Evolutionary conservation across 140 eudicot genomes (phyloP), one percentile per base, ranked within the genome.

Genomic region (Ambrosia hybrid): DNA sequence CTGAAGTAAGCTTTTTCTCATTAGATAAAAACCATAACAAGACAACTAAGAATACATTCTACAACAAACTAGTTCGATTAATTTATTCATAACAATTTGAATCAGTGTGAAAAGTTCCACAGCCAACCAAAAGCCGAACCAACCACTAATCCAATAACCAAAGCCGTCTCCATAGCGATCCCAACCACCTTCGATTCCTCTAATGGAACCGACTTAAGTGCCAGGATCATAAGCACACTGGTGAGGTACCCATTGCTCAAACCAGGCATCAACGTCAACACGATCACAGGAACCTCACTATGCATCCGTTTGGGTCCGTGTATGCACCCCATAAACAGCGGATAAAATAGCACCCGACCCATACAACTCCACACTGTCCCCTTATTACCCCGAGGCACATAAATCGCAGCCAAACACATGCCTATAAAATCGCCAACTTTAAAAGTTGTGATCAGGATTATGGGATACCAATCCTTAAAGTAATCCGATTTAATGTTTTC

Each of bases 121-220:
- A 78, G 15, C 83, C 84, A 83, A 33, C 84, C 78, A 17, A 78
- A 21, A 14, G 73, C 81, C 16, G 86, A 83, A 34, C 86, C 86
- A 4, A 74, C 72, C 8, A 69, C 83, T 51, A 83, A 76, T 5
- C 84, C 81, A 51, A 71, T 2, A 5, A 74, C 68, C 76, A 83
- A 71, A 68, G 30, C 48, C 39, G 80, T 57, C n/a, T 68, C 74
- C 87, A 75, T 83, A 3, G 76, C 87, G 52, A 83, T 75, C 52
- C 83, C 87, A 17, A 75, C 81, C 2, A 33, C 65, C 64, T 78
- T 81, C 17, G 86, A 61, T 37, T 82, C 86, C 73, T 78, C 75
- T 3, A 78, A 51, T 2, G 78, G 78, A 21, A 82, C 86, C 45
- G 57, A 60, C 73, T 77, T 82, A 0, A 83, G 86, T 30, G 83